Conservation (phyloP, 164 flowering plant genomes). For the Warburgia ugandensis region DNA sequence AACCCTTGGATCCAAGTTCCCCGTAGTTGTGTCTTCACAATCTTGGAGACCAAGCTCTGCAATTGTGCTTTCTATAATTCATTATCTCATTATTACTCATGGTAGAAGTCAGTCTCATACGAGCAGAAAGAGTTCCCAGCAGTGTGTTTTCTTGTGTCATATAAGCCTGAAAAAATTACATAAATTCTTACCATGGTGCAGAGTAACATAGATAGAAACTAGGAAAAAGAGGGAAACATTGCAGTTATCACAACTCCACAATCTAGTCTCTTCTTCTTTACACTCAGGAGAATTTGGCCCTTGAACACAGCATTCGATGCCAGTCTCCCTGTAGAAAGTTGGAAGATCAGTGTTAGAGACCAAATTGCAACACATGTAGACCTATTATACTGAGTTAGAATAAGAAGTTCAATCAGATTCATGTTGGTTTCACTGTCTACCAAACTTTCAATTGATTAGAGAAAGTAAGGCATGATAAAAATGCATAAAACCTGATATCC, state of each 20-base stretch:
- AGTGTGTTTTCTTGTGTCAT: conserved; percentile 72
- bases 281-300: conserved; percentile 60
- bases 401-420: too few species aligned
- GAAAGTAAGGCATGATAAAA: too few species aligned
- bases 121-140: conserved; percentile 69
- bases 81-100: conserved; percentile 37
- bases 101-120: conserved; percentile 44
- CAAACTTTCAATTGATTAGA: too few species aligned
- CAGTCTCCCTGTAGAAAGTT: conserved; percentile 43
- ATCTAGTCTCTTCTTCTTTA: conserved; percentile 45
- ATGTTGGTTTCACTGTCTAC: too few species aligned
- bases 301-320: conserved; percentile 50
- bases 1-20: conserved; percentile 73
- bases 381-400: too few species aligned
- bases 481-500: too few species aligned
- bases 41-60: conserved; percentile 66
- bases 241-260: conserved; percentile 59
- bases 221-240: background rate
- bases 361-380: too few species aligned
- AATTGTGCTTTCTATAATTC: conserved; percentile 48
- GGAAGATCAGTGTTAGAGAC: too few species aligned
- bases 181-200: background rate
- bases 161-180: conserved; percentile 50
- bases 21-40: conserved; percentile 51
- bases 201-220: background rate